Evolutionary conservation across 495 filamentous ascomycete genomes (phyloP).

Genomic region (Amphirosellinia nigrospora): DNA sequence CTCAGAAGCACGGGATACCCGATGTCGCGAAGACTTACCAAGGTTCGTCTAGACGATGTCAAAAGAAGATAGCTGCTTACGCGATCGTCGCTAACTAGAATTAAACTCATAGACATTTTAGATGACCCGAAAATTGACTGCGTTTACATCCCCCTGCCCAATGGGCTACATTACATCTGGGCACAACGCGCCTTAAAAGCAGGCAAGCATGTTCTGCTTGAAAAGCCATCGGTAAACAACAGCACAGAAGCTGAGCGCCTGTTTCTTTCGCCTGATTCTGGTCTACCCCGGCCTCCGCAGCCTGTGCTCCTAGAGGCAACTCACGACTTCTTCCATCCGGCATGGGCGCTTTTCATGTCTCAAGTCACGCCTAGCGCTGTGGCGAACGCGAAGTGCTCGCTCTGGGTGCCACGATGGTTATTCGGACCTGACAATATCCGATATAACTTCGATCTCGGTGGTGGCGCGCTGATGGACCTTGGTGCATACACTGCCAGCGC

Average conservation of each 20-base stretch:
- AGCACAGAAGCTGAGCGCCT: slow-evolving; percentile 51
- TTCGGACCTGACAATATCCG: slow-evolving; percentile 58
- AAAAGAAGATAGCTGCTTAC: background rate
- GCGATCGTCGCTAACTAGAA: background rate
- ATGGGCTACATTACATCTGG: slow-evolving; percentile 62
- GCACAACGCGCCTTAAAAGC: slow-evolving; percentile 54
- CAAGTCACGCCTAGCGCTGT: slow-evolving; percentile 49
- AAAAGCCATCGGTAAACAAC: slow-evolving; percentile 63
- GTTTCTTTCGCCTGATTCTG: slow-evolving; percentile 44
- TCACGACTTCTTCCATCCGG: slow-evolving; percentile 63
- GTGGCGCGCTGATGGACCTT: slow-evolving; percentile 66
- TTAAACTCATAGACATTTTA: slow-evolving; percentile 50
- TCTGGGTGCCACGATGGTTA: slow-evolving; percentile 38
- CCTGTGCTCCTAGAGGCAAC: slow-evolving; percentile 66
- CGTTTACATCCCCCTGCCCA: slow-evolving; percentile 60
- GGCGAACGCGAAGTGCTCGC: slow-evolving; percentile 39
- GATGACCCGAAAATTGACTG: slow-evolving; percentile 56
- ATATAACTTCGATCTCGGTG: slow-evolving; percentile 59
- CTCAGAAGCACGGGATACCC: slow-evolving; percentile 63
- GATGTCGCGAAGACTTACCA: slow-evolving; percentile 58
- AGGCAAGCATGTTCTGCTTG: slow-evolving; percentile 64
- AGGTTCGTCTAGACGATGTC: slow-evolving; percentile 35
- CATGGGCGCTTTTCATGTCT: slow-evolving; percentile 56
- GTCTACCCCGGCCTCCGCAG: slow-evolving; percentile 36
- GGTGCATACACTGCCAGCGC: slow-evolving; percentile 56